These are phyloP conservation scores for Iberis pinnata DNA, from an alignment of 345 rosid genomes.

Conservation along the genomic window DNA sequence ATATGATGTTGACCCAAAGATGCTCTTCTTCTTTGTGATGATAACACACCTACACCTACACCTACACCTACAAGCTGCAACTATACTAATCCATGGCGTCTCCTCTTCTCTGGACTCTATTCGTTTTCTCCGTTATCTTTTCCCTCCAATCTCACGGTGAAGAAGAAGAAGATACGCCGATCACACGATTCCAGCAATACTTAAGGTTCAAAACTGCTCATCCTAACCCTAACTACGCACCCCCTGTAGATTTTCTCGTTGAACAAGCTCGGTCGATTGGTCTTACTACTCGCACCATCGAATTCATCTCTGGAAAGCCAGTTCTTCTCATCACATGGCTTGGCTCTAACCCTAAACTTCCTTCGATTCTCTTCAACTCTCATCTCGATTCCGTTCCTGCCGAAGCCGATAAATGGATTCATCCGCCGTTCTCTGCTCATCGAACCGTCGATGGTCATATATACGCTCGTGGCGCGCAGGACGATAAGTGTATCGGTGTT, in stretches of 20 bases:
- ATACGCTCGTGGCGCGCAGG: conserved; percentile 83
- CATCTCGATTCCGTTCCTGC: conserved; percentile 93
- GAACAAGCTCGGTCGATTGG: conserved; percentile 49
- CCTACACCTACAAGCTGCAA: too few relatives aligned
- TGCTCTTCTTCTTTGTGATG: neutral
- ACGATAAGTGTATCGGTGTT: conserved; percentile 73
- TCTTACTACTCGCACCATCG: conserved; percentile 38
- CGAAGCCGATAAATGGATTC: conserved; percentile 67
- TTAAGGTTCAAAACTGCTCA: conserved; percentile 73
- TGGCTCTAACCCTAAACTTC: conserved; percentile 62
- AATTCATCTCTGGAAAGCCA: conserved; percentile 50
- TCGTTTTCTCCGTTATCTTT: neutral
- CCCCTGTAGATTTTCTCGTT: conserved; percentile 50
- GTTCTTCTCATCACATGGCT: conserved; percentile 61
- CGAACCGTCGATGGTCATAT: conserved; percentile 50
- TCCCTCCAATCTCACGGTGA: neutral
- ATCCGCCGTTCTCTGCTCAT: conserved; percentile 76
- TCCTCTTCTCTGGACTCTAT: neutral
- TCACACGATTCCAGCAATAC: conserved; percentile 55
- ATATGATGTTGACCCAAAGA: neutral
- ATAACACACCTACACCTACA: too few relatives aligned
- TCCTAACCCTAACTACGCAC: conserved; percentile 67
- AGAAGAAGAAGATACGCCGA: conserved; percentile 36
- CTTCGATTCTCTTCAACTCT: conserved; percentile 74
- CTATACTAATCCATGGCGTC: conserved; percentile 12